phyloP scores from a whole-genome alignment of 805 yeast genomes.

The Myxozyma neotropica region DNA sequence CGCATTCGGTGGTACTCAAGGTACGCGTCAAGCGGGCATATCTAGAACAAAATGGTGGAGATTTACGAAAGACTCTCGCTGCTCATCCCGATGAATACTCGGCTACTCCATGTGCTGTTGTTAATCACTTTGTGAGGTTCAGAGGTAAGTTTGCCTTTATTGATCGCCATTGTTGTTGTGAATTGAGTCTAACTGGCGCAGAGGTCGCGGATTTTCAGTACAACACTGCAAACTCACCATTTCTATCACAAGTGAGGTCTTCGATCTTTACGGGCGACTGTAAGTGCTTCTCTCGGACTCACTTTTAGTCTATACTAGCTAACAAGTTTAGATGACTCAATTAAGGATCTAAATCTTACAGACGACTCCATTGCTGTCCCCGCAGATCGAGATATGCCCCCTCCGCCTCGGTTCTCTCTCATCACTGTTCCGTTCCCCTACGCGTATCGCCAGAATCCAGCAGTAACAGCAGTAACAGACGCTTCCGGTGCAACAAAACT shows the following conservation, averaged over 20 bases:
- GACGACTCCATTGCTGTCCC: constrained; percentile 14
- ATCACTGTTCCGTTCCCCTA: constrained; percentile 77
- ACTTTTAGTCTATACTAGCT: neutral
- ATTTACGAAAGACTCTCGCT: constrained; percentile 62
- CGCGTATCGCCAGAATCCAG: constrained; percentile 73
- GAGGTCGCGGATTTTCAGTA: constrained; percentile 51
- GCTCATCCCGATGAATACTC: constrained; percentile 56
- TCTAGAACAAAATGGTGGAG: constrained; percentile 39
- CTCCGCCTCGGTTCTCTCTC: constrained; percentile 83
- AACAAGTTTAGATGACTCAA: constrained; percentile 40
- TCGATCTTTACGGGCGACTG: constrained; percentile 50
- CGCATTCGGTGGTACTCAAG: constrained; percentile 39
- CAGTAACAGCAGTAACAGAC: constrained; percentile 55
- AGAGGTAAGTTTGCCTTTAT: constrained; percentile 79
- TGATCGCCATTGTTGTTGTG: neutral
- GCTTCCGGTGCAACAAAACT: constrained; percentile 49
- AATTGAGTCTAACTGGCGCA: neutral
- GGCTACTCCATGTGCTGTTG: constrained; percentile 64
- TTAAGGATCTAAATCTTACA: constrained; percentile 45
- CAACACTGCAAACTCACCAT: constrained; percentile 58
- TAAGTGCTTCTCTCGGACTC: constrained; percentile 1
- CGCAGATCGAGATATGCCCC: constrained; percentile 65
- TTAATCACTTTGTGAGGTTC: constrained; percentile 71
- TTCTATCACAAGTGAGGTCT: constrained; percentile 42
- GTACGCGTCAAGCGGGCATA: constrained; percentile 40